These are phyloP conservation scores for Fragilaria crotonensis DNA, from an alignment of 108 stramenopile species.

Conservation along the genomic window DNA sequence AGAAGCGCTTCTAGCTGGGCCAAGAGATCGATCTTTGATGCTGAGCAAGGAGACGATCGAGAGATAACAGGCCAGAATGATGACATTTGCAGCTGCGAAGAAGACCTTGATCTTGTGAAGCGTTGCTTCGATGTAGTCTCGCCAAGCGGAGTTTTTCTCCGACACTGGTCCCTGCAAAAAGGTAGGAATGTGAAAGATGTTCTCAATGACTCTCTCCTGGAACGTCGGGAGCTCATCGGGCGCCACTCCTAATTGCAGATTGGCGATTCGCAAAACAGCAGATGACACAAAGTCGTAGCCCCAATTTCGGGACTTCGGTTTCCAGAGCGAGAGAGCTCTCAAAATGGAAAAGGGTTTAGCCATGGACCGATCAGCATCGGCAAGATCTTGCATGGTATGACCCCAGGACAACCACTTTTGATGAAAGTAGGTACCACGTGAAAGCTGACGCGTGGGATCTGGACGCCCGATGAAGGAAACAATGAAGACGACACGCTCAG, in stretches of 20 bases:
- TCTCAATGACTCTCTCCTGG: slow-evolving; percentile 18
- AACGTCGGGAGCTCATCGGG: slow-evolving; percentile 22
- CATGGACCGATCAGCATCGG: slow-evolving; percentile 25
- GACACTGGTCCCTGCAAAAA: slow-evolving; percentile 30
- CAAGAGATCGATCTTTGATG: no score
- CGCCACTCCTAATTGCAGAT: slow-evolving; percentile 33
- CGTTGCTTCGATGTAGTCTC: slow-evolving; percentile 29
- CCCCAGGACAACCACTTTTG: slow-evolving; percentile 60
- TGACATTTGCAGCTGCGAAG: not conserved
- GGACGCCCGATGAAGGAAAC: slow-evolving; percentile 44
- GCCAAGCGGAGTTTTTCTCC: slow-evolving; percentile 23
- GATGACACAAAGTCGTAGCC: slow-evolving; percentile 46
- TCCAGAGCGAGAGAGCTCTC: slow-evolving; percentile 37
- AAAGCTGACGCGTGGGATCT: slow-evolving; percentile 34
- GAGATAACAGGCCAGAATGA: not conserved
- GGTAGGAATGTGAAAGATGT: slow-evolving; percentile 16
- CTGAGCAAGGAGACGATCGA: not conserved
- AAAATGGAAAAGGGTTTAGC: slow-evolving; percentile 31
- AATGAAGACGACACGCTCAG: slow-evolving; percentile 49
- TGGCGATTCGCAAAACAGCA: slow-evolving; percentile 37
- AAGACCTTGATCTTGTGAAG: slow-evolving; percentile 11
- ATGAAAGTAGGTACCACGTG: slow-evolving; percentile 64
- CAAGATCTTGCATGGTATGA: slow-evolving; percentile 40
- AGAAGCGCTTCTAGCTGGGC: no score
- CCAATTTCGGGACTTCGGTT: slow-evolving; percentile 26